Percentiles rank a stretch among this genome's conserved stretches.
These are phyloP conservation scores for Talaromyces sp. DNA, from an alignment of 2,329 filamentous ascomycete genomes.

Conservation along the genomic window DNA sequence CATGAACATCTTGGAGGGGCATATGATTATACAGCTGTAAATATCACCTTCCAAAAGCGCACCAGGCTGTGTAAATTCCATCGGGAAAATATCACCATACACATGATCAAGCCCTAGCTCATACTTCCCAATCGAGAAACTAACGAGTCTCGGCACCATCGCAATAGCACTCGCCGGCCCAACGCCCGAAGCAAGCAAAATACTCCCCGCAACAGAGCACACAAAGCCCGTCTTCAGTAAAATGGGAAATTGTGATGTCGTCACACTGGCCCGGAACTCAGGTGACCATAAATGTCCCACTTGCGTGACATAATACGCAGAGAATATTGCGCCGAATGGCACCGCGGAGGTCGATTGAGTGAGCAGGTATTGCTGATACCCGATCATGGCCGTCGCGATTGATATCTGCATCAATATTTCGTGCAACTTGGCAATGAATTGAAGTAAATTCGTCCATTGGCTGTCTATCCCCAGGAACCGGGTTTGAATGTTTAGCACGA, in stretches of 20 bases:
- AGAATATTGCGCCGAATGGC: slow-evolving; percentile 17
- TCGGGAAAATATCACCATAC: slow-evolving; percentile 1
- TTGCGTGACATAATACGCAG: slow-evolving; percentile 9
- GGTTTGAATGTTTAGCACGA: not conserved
- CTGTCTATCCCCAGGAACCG: not conserved
- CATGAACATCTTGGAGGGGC: not conserved
- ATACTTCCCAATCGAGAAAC: not conserved
- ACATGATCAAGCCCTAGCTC: slow-evolving; percentile 6
- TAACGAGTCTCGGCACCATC: slow-evolving; percentile 15
- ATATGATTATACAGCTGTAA: not conserved
- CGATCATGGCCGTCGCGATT: slow-evolving; percentile 1
- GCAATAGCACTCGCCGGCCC: slow-evolving; percentile 19
- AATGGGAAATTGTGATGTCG: not conserved
- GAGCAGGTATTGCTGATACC: slow-evolving; percentile 5
- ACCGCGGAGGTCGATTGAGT: not conserved
- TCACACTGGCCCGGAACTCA: slow-evolving; percentile 16
- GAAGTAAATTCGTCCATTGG: slow-evolving; percentile 2
- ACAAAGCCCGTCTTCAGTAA: slow-evolving; percentile 13
- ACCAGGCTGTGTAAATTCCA: not conserved
- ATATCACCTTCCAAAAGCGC: not conserved
- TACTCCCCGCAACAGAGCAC: slow-evolving; percentile 15
- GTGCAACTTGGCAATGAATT: not conserved
- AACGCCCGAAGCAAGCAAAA: slow-evolving; percentile 14
- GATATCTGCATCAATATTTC: slow-evolving; percentile 8
- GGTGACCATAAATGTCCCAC: slow-evolving; percentile 12